Evolutionary conservation across 192 early-diverging fungal species (phyloP).

Genomic region (Pilobolus umbonatus): DNA sequence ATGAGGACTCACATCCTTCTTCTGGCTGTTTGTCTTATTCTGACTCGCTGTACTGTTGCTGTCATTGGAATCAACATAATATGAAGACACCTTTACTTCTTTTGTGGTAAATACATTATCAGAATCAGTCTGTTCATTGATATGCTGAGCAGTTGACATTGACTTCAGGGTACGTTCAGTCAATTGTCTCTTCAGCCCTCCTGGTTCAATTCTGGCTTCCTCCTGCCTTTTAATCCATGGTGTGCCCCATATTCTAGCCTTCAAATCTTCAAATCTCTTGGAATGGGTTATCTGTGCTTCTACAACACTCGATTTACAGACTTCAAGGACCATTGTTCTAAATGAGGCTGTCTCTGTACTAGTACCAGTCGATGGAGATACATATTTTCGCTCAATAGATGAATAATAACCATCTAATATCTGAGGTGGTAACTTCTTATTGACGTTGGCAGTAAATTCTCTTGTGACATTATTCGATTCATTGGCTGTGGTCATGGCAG

Average conservation of each 20-base stretch:
- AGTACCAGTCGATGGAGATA: constrained; percentile 16
- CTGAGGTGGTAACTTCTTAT: background rate
- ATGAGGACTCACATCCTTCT: constrained; percentile 36
- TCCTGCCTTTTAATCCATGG: constrained; percentile 11
- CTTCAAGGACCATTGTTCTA: constrained; percentile 25
- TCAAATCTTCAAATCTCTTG: constrained; percentile 6
- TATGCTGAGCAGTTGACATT: background rate
- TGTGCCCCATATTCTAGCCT: constrained; percentile 1
- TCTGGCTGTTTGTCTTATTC: background rate
- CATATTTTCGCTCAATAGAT: constrained; percentile 24
- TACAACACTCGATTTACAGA: constrained; percentile 5
- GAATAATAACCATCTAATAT: constrained; percentile 22
- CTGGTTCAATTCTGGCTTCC: constrained; percentile 1
- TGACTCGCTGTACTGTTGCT: background rate
- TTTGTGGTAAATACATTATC: constrained; percentile 1
- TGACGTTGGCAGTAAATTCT: no score
- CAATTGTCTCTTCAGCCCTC: constrained; percentile 7
- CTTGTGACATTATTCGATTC: no score
- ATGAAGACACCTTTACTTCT: constrained; percentile 10
- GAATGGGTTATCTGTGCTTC: background rate
- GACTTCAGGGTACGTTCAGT: constrained; percentile 1
- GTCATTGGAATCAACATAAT: background rate
- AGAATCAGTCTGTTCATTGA: background rate
- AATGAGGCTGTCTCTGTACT: constrained; percentile 23
- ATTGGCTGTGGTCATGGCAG: background rate